Percentiles rank a stretch among this genome's conserved stretches.
These are phyloP conservation scores for Solanum chacoense DNA, from an alignment of 305 asterid genomes.

Conservation along the genomic window DNA sequence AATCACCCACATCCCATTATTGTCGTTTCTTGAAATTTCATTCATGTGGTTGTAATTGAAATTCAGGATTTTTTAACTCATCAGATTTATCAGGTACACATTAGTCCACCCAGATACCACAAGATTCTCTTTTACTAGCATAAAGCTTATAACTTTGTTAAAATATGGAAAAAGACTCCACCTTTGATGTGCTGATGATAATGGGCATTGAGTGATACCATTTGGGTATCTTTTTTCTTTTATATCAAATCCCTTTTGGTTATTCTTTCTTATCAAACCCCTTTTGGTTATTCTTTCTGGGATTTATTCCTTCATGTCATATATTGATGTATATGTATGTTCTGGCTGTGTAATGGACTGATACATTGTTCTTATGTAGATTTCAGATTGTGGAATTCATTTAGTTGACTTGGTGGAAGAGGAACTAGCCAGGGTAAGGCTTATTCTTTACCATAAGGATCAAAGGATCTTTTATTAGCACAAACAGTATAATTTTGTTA, in stretches of 20 bases:
- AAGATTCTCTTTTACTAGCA: background rate
- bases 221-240: constrained; percentile 1
- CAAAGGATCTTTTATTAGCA: background rate
- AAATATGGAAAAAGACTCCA: background rate
- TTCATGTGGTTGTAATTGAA: constrained; percentile 26
- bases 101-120: background rate
- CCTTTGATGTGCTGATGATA: constrained; percentile 4
- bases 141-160: background rate
- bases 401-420: background rate
- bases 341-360: background rate
- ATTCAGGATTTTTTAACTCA: constrained; percentile 4
- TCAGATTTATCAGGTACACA: background rate
- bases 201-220: constrained; percentile 15
- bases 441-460: background rate
- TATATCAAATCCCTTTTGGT: background rate
- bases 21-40: constrained; percentile 25
- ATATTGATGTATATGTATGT: background rate
- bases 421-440: background rate
- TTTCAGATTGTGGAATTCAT: background rate
- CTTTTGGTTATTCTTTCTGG: background rate
- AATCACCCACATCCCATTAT: constrained; percentile 5
- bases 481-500: background rate
- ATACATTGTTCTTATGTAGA: background rate
- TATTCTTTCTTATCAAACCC: background rate
- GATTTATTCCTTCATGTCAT: background rate